Evolutionary conservation across 2,329 filamentous ascomycete genomes (phyloP), one percentile per base, ranked within the genome.

Genomic region (Fusarium nematophilum): DNA sequence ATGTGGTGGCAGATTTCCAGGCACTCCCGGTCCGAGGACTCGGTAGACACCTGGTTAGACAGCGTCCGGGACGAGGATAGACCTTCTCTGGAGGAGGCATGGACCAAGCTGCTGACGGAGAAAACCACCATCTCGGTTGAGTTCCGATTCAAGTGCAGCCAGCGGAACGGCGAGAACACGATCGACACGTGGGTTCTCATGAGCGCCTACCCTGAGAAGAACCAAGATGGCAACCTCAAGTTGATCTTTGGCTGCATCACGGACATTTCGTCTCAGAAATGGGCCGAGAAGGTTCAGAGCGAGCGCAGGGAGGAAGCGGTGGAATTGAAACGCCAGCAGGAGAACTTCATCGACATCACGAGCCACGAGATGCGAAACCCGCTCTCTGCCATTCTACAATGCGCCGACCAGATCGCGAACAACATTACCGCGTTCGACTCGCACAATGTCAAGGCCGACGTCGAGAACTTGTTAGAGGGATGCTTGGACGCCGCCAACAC

Each of bases 241-340:
- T 86, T 88, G 58, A 88, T 93, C 3, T 93, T 93, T 65, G 90
- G 90, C 46, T 90, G 88, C 69, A 89, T 96, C 45, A 94, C 91
- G 0, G 91, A 96, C 69, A 96, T 96, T 62, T 92, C 90, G 14
- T 86, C 90, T 48, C 91, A 95, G 71, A 96, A 96, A 72, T 89
- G 89, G 81, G 91, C 92, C 1, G 92, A 96, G 73, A 87, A 89
- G 39, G 86, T 92, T 27, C 91, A 96, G 73, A 91, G 85, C 66
- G 83, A 88, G 37, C 87, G 91, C 53, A 89, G 91, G 68, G 86
- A 93, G 68, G 91, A 95, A 71, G 92, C 91, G 0, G 86, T 93
- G 3, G 90, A 94, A 71, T 81, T 93, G 57, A 95, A 95, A 73
- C 81, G 86, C 18, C 87, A 90, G 59, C 84, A 87, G 64, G 85